Evolutionary conservation across 2,329 filamentous ascomycete species (phyloP), one percentile per base, ranked within the genome.

Genomic region (Zelopaecilomyces penicillatus): DNA sequence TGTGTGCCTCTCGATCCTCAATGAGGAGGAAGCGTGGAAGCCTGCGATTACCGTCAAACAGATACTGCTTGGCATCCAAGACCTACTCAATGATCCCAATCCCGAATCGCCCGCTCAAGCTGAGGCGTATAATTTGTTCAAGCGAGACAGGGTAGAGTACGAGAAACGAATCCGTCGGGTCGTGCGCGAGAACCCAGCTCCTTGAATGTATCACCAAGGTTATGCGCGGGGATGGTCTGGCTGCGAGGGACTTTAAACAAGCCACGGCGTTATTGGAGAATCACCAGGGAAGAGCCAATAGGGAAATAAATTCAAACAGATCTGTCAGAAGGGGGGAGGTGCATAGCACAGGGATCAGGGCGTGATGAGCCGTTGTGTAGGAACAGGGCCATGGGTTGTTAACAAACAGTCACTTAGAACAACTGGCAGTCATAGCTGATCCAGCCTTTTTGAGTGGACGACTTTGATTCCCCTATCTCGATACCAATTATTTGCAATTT

Each of bases 21-120:
- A 97, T 68, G 94, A 98, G 65, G 93, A 98, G 58, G 93, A 98
- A 64, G 90, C 87, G 5, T 98, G 94, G 93, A 94, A 95, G 66
- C 94, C 93, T 1, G 91, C 93, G 5, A 98, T 98, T 59, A 98
- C 93, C 0, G 88, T 98, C 64, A 97, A 96, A 69, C 89, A 97
- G 68, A 97, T 98, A 52, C 78, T 97, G 5, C 76, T 97, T 1
- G 93, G 93, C 40, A 95, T 98, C 46, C 93, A 98, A 66, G 91
- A 95, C 57, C 78, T 98, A 2, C 81, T 98, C 35, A 85, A 98
- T 64, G 91, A 96, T 58, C 93, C 94, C 11, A 98, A 98, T 62
- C 93, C 91, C 3, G 93, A 98, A 41, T 95, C 89, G 1, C 93
- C 93, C 0, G 93, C 93, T 0, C 93, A 98, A 66, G 91, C 93